phyloP scores from a whole-genome alignment of 306 rosid species.

The Casuarina equisetifolia region DNA sequence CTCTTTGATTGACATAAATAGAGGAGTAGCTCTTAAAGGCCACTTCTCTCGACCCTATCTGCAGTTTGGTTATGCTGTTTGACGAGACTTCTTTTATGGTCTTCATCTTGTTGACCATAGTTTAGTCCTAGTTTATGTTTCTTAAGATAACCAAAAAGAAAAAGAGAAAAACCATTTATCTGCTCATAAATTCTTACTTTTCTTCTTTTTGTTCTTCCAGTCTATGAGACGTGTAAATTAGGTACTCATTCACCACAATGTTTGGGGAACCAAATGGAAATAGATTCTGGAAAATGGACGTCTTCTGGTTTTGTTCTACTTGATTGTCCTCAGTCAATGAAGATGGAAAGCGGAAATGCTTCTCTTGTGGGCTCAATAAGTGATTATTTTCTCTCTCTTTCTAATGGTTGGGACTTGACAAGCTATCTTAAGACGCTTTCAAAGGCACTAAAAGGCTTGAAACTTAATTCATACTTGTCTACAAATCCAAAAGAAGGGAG shows the following conservation, averaged over 20 bases:
- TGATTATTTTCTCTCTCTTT: slow-evolving; percentile 88
- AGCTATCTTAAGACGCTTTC: slow-evolving; percentile 97
- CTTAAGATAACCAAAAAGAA: neutral
- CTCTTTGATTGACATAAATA: neutral
- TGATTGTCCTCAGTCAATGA: slow-evolving; percentile 97
- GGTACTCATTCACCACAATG: slow-evolving; percentile 90
- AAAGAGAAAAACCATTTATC: neutral
- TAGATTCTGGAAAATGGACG: slow-evolving; percentile 75
- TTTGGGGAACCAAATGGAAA: slow-evolving; percentile 88
- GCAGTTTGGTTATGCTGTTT: neutral
- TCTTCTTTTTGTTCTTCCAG: slow-evolving; percentile 40
- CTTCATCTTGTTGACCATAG: slow-evolving; percentile 19
- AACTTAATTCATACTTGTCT: slow-evolving; percentile 67
- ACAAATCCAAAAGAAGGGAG: slow-evolving; percentile 83
- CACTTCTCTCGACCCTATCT: too few relatives aligned
- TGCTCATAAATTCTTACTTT: slow-evolving; percentile 17
- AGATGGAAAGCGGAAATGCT: slow-evolving; percentile 89
- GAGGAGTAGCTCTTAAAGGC: too few relatives aligned
- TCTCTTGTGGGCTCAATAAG: slow-evolving; percentile 96
- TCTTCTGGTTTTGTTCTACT: slow-evolving; percentile 84
- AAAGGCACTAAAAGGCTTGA: slow-evolving; percentile 86
- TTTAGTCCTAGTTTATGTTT: slow-evolving; percentile 21
- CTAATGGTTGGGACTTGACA: slow-evolving; percentile 95
- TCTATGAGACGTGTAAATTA: slow-evolving; percentile 94
- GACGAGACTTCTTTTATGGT: neutral